Evolutionary conservation across 139 green algal species (phyloP), one percentile per base, ranked within the genome.

Genomic region (Closterium sp.): DNA sequence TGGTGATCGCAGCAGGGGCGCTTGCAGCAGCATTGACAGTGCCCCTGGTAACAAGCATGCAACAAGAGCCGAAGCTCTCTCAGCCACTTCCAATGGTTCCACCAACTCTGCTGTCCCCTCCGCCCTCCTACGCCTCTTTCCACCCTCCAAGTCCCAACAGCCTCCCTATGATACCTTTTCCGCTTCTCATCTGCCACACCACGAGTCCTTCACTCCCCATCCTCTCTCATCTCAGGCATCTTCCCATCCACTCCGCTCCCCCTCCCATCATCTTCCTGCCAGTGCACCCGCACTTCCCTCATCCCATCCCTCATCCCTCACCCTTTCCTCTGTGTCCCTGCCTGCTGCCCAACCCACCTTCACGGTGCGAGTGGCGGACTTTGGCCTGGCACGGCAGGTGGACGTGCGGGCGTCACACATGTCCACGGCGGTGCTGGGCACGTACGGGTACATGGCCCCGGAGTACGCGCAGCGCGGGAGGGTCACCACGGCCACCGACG

Each of bases 391-490:
- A 31, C 16, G 33, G 31, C 31, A 66, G 85, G 33, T 88, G 85
- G 85, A 88, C 33, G 32, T 66, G 85, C 23, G 31, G 30, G 32
- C 31, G 4, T 30, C 30, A 19, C 85, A 88, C 85, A 38, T 66
- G 85, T 66, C 33, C 31, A 88, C 85, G 33, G 33, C 33, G 16
- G 85, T 88, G 85, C 32, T 38, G 8, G 85, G 85, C 85, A 88
- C 85, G 33, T 55, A 55, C 30, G 85, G 85, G 16, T 88, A 88
- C 32, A n/a, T 88, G 23, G 85, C 85, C 6, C 85, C 85, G 21
- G 85, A 88, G 33, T 88, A 88, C 33, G 32, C 85, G 85, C 85
- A 86, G 83, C n/a, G 83, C 21, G 83, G 83, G 30, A 32, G 83
- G 83, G 30, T 86, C 83, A 86, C 83, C 30, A 34, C 30, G 16